phyloP scores from a whole-genome alignment of 1,139 yeast species.

The Yamadazyma kanchanaburiensis region DNA sequence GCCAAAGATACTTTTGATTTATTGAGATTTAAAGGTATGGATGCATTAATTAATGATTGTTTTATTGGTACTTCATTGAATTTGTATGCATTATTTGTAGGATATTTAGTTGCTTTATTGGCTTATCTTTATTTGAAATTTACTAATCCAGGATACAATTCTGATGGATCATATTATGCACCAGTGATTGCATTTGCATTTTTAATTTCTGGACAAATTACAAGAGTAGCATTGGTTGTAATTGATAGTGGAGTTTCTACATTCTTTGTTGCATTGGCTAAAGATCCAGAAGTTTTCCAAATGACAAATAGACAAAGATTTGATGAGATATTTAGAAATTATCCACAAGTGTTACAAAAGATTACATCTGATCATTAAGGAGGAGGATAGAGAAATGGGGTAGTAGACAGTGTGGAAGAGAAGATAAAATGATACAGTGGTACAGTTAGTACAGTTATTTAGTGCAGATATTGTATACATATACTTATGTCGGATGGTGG shows the following conservation, averaged over 20 bases:
- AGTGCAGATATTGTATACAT: no score
- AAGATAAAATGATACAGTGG: no score
- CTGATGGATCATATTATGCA: constrained; percentile 64
- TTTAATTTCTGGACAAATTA: constrained; percentile 72
- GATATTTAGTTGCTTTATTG: constrained; percentile 64
- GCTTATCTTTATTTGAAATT: constrained; percentile 68
- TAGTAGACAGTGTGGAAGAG: no score
- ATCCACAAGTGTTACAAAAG: constrained; percentile 71
- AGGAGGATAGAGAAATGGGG: no score
- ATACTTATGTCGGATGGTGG: no score
- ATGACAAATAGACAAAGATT: constrained; percentile 74
- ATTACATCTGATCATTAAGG: constrained; percentile 34
- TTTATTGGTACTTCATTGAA: constrained; percentile 74
- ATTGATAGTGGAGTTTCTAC: constrained; percentile 82
- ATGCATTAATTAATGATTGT: constrained; percentile 82
- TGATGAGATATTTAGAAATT: constrained; percentile 65
- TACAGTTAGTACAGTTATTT: no score
- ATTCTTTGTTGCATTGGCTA: constrained; percentile 81
- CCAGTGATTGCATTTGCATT: constrained; percentile 78
- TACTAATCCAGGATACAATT: constrained; percentile 71
- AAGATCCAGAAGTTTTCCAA: constrained; percentile 83
- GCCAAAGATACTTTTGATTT: constrained; percentile 84
- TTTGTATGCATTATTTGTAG: constrained; percentile 68
- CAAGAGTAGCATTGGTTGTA: constrained; percentile 68
- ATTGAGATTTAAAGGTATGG: constrained; percentile 77